These are phyloP conservation scores for Rhodotorula sp. DNA, from an alignment of 1,284 basidiomycete species.

Conservation along the genomic window DNA sequence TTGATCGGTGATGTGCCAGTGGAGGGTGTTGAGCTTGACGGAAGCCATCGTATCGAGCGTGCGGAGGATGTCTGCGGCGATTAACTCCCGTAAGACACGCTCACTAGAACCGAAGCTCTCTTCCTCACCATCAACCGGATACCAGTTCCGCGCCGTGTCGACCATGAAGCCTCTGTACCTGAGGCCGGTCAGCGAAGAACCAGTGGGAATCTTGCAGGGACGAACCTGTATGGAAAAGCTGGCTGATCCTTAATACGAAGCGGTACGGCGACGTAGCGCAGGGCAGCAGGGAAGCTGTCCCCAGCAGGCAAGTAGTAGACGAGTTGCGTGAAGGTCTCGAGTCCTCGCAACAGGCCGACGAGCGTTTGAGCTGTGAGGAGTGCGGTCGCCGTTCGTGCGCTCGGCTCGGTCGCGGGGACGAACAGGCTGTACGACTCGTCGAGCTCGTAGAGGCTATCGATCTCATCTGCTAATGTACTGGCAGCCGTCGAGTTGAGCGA, in stretches of 20 bases:
- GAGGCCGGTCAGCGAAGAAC: too few relatives aligned
- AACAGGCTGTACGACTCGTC: conserved; percentile 51
- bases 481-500: not conserved
- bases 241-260: conserved; percentile 52
- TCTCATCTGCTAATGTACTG: conserved; percentile 51
- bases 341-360: conserved; percentile 72
- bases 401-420: conserved; percentile 53
- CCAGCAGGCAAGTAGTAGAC: conserved; percentile 47
- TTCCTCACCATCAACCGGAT: conserved; percentile 39
- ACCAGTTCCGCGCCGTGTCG: conserved; percentile 71
- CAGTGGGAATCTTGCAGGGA: not conserved
- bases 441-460: conserved; percentile 68
- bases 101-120: accelerated
- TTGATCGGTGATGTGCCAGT: conserved; percentile 47
- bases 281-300: too few relatives aligned
- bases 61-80: conserved; percentile 60
- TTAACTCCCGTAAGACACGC: not conserved
- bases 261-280: conserved; percentile 60
- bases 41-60: conserved; percentile 80
- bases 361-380: conserved; percentile 62
- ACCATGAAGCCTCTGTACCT: conserved; percentile 75
- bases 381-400: conserved; percentile 52
- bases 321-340: conserved; percentile 78
- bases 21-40: conserved; percentile 64
- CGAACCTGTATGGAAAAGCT: conserved; percentile 48